Conservation (phyloP, 2,329 filamentous ascomycete genomes). For the Pseudopithomyces chartarum region DNA sequence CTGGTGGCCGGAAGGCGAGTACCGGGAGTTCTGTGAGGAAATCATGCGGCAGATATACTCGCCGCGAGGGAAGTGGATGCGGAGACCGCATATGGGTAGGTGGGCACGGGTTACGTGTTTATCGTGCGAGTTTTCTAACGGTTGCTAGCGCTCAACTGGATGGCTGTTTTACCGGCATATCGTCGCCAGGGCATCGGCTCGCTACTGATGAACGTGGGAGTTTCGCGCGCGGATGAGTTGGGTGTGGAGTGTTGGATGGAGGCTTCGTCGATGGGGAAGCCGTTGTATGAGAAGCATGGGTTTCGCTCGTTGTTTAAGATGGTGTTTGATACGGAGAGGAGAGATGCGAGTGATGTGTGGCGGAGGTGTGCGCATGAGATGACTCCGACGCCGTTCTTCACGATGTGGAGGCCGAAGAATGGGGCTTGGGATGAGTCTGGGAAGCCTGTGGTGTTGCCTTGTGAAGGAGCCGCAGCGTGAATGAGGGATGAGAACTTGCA, state of each 20-base stretch:
- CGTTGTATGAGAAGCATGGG: constrained; percentile 42
- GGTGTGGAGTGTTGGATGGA: constrained; percentile 47
- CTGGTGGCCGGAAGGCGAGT: constrained; percentile 44
- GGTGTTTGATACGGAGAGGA: constrained; percentile 33
- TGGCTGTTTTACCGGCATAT: constrained; percentile 41
- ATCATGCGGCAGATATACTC: constrained; percentile 41
- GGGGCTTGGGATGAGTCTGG: constrained; percentile 20
- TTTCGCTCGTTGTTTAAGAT: constrained; percentile 36
- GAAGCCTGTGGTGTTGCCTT: constrained; percentile 27
- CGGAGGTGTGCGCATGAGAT: constrained; percentile 39
- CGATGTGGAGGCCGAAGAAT: constrained; percentile 41
- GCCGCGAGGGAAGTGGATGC: constrained; percentile 39
- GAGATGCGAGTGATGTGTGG: constrained; percentile 36
- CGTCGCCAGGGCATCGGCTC: constrained; percentile 44
- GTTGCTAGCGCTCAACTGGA: constrained; percentile 40
- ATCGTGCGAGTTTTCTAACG: neutral
- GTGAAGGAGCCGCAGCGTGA: constrained; percentile 16
- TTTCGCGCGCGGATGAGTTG: constrained; percentile 38
- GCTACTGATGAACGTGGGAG: constrained; percentile 42
- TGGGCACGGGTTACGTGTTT: neutral
- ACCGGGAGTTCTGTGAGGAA: constrained; percentile 37
- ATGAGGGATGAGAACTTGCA: neutral
- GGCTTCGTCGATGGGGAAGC: constrained; percentile 41
- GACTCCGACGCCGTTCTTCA: constrained; percentile 32
- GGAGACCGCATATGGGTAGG: constrained; percentile 39